A percentile compares a stretch with the other conserved stretches of the same genome.
Evolutionary conservation across 2,329 filamentous ascomycete species (phyloP).

Genomic region (Botryotinia calthae): DNA sequence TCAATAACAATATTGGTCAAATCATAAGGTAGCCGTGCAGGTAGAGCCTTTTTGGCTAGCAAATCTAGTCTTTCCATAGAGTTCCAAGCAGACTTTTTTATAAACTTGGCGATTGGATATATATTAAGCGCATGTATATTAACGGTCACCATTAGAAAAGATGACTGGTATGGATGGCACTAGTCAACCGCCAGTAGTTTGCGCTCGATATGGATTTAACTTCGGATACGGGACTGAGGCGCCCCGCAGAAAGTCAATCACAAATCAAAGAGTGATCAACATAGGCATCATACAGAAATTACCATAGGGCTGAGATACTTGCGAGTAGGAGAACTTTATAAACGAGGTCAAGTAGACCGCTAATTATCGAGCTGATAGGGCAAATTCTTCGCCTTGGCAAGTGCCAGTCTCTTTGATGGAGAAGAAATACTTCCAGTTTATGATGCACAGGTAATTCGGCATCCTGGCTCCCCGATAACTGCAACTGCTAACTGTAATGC

Average conservation of each 20-base stretch:
- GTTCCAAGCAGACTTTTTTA: neutral
- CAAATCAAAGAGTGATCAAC: neutral
- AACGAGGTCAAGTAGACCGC: neutral
- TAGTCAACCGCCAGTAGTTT: neutral
- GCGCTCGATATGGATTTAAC: neutral
- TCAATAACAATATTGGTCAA: conserved; percentile 66
- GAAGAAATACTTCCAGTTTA: neutral
- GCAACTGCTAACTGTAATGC: neutral
- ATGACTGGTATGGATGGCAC: neutral
- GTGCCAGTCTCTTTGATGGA: neutral
- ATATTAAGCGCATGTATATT: neutral
- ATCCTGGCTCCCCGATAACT: neutral
- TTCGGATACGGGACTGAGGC: neutral
- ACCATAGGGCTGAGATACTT: neutral
- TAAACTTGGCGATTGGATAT: neutral
- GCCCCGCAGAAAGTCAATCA: neutral
- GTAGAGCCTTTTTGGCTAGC: conserved; percentile 54
- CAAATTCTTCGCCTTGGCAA: neutral
- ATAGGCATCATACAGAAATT: neutral
- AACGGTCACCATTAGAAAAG: neutral
- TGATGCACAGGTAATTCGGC: neutral
- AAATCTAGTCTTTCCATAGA: neutral
- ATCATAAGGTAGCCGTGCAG: conserved; percentile 65
- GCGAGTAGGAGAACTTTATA: neutral
- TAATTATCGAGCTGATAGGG: neutral